These are phyloP conservation scores for Hypomontagnella submonticulosa DNA, from an alignment of 495 filamentous ascomycete species.

Conservation along the genomic window DNA sequence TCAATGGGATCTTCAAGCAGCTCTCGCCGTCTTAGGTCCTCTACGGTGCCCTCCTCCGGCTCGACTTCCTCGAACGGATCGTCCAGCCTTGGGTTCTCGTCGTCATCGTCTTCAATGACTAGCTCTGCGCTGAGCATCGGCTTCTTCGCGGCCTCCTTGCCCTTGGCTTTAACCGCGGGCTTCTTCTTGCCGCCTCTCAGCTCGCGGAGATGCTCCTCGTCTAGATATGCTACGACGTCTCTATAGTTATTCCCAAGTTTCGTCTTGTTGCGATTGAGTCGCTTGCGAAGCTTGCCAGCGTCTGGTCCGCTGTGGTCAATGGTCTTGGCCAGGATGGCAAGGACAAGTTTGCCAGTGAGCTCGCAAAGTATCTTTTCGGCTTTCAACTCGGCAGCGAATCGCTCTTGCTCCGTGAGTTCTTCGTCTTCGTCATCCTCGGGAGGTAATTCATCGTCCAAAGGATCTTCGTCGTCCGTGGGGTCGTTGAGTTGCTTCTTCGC, in stretches of 20 bases:
- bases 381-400: conserved; percentile 69
- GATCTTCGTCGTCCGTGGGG: conserved; percentile 74
- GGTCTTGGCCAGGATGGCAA: conserved; percentile 77
- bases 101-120: conserved; percentile 62
- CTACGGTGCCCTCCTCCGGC: conserved; percentile 64
- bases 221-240: conserved; percentile 79
- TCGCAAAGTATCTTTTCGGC: conserved; percentile 87
- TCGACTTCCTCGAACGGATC: conserved; percentile 62
- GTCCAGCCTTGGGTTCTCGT: conserved; percentile 54
- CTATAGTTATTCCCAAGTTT: conserved; percentile 78
- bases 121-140: conserved; percentile 58
- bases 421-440: conserved; percentile 71
- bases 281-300: conserved; percentile 69
- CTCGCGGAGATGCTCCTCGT: conserved; percentile 63
- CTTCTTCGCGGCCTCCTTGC: conserved; percentile 56
- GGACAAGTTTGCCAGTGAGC: conserved; percentile 81
- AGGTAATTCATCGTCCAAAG: conserved; percentile 64
- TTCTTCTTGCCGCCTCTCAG: conserved; percentile 57
- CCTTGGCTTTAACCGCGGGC: conserved; percentile 57
- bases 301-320: conserved; percentile 70
- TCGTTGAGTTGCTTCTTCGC: conserved; percentile 71
- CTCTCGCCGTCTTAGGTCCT: conserved; percentile 70
- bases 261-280: conserved; percentile 73
- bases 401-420: conserved; percentile 63
- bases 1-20: conserved; percentile 65